phyloP scores from a whole-genome alignment of 495 filamentous ascomycete genomes.

The Aspergillus biplanus region DNA sequence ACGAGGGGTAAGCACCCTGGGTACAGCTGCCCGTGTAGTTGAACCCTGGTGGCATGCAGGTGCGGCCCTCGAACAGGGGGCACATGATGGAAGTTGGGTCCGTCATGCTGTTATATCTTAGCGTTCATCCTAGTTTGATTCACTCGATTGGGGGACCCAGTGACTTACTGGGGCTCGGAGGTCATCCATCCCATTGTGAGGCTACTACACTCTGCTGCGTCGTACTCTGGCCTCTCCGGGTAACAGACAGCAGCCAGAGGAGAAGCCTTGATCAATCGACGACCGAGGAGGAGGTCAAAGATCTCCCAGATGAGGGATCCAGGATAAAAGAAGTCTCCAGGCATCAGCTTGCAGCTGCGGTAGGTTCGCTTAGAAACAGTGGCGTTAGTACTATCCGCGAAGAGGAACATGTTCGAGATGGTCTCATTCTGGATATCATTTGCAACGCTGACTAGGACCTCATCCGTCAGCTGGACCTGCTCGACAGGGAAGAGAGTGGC shows the following conservation, averaged over 20 bases:
- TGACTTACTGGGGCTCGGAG: conserved; percentile 36
- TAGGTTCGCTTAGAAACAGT: background rate
- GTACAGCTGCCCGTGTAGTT: conserved; percentile 50
- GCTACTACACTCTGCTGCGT: conserved; percentile 44
- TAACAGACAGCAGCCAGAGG: conserved; percentile 61
- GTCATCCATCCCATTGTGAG: conserved; percentile 30
- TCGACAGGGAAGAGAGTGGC: conserved; percentile 36
- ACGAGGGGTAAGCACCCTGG: conserved; percentile 59
- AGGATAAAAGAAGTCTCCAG: conserved; percentile 54
- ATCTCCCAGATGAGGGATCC: conserved; percentile 40
- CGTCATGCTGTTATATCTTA: conserved; percentile 28
- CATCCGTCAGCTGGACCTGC: conserved; percentile 40
- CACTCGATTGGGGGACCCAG: too few relatives aligned
- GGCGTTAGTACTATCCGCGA: conserved; percentile 10
- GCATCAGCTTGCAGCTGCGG: conserved; percentile 52
- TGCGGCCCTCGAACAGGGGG: conserved; percentile 45
- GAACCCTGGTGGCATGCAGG: conserved; percentile 38
- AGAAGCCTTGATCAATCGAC: conserved; percentile 54
- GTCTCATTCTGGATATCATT: conserved; percentile 18
- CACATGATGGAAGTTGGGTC: conserved; percentile 49
- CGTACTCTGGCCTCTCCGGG: conserved; percentile 47
- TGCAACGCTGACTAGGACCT: conserved; percentile 40
- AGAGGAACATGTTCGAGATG: conserved; percentile 22
- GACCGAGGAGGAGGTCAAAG: conserved; percentile 52
- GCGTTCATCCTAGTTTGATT: too few relatives aligned